Base-by-base conservation (phyloP, 441 rosid species). In the Gossypium trilobum region DNA sequence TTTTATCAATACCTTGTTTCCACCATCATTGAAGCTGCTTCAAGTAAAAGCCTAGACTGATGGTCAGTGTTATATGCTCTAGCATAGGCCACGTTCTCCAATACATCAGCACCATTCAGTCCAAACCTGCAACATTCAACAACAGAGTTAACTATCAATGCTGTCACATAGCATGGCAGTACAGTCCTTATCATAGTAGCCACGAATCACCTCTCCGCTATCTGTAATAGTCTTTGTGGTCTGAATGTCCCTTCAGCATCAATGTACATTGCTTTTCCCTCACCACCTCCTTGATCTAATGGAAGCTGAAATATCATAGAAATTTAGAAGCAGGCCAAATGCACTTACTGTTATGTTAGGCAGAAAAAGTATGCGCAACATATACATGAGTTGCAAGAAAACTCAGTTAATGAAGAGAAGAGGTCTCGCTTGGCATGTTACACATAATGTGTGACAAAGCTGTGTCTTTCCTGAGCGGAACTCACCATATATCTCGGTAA, bases 11-110 rank as follows among this genome's bases (percentile, higher is more conserved):
- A 89, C 97, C 97, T 86, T 73, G 97, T 92, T 79, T 94, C 99
- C 75, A 94, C 88, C 99, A 94, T 94, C 99, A 94, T 94, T 57
- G 97, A 94, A 77, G 99, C 99, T 75, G 97, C 99, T 85, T 94
- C 97, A 77, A 94, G 92, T 86, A 94, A 80, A 79, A 90, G 99
- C 83, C 97, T 84, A 0, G 97, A 92, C 73, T 92, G 97, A 81
- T 94, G 99, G 78, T 94, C 99, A 2, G 98, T 94, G 79, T 94
- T 94, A 78, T 92, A 94, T 17, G 99, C 97, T 79, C 99, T 88
- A 58, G 97, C 97, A 78, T 94, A 92, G 46, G 99, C 99, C 20
- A 94, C 97, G 54, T 94, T 94, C 83, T 94, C 99, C 76, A 94
- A 83, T 33, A 94, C 99, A 85, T 92, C 97, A 75, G 91, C 87